Percentiles rank a stretch among this genome's conserved stretches.
Conservation (phyloP, 129 eudicot genomes). For the Saposhnikovia divaricata region DNA sequence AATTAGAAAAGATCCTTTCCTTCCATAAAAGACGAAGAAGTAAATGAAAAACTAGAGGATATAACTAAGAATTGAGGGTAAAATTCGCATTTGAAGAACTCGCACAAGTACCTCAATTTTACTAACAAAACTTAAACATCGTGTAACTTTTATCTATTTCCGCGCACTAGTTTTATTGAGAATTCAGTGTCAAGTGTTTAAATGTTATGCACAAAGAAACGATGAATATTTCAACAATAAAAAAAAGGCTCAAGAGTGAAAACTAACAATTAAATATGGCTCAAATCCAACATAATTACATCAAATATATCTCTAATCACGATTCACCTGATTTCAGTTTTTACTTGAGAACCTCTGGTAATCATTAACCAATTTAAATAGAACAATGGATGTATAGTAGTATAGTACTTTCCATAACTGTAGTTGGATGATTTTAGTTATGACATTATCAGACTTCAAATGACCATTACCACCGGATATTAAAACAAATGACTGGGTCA, state of each 20-base stretch:
- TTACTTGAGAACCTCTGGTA: background rate
- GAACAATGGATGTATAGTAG: background rate
- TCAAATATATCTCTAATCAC: background rate
- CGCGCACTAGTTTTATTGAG: background rate
- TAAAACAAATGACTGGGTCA: conserved; percentile 3
- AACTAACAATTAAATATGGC: background rate
- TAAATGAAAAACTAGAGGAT: background rate
- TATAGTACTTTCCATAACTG: background rate
- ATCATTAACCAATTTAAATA: background rate
- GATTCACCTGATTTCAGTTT: background rate
- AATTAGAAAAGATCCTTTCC: background rate
- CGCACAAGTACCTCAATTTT: background rate
- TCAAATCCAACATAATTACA: background rate
- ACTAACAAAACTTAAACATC: background rate
- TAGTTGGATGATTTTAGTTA: background rate
- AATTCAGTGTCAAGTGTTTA: background rate
- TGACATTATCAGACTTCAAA: background rate
- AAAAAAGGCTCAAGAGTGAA: background rate
- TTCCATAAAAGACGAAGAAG: background rate
- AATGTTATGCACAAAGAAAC: background rate
- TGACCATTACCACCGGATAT: background rate
- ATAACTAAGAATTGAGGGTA: background rate
- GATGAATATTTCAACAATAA: background rate
- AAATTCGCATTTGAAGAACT: background rate
- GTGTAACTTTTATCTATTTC: background rate